phyloP scores from a whole-genome alignment of 257 asterid species.

The Nicotiana obtusifolia region DNA sequence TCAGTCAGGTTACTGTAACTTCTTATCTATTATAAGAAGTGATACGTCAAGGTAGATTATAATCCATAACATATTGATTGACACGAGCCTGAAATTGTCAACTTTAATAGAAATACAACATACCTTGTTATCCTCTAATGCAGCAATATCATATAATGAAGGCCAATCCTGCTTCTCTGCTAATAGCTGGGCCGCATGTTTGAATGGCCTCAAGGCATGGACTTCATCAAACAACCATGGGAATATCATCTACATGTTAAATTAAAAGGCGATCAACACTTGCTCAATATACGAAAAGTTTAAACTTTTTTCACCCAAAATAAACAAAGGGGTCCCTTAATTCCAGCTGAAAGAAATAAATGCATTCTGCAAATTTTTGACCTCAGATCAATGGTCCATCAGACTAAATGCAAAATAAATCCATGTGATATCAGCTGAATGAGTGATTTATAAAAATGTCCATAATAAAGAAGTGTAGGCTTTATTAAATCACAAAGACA shows the following conservation, averaged over 20 bases:
- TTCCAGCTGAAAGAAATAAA: conserved; percentile 5
- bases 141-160: conserved; percentile 52
- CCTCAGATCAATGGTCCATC: neutral
- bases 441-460: neutral
- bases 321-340: neutral
- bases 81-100: neutral
- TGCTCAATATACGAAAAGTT: neutral
- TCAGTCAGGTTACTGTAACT: neutral
- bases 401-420: neutral
- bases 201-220: conserved; percentile 71
- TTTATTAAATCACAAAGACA: neutral
- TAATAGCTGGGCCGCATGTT: conserved; percentile 67
- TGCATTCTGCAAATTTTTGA: neutral
- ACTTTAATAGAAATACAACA: neutral
- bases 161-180: conserved; percentile 94
- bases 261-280: neutral
- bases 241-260: conserved; percentile 65
- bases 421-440: neutral
- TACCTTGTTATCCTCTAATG: conserved; percentile 72
- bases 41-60: neutral
- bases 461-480: neutral
- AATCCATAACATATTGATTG: neutral
- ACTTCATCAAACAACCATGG: conserved; percentile 94
- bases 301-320: neutral
- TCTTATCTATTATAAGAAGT: neutral